These are phyloP conservation scores for Yamadazyma takamatsuzukensis DNA, from an alignment of 805 yeast genomes.

Conservation along the genomic window DNA sequence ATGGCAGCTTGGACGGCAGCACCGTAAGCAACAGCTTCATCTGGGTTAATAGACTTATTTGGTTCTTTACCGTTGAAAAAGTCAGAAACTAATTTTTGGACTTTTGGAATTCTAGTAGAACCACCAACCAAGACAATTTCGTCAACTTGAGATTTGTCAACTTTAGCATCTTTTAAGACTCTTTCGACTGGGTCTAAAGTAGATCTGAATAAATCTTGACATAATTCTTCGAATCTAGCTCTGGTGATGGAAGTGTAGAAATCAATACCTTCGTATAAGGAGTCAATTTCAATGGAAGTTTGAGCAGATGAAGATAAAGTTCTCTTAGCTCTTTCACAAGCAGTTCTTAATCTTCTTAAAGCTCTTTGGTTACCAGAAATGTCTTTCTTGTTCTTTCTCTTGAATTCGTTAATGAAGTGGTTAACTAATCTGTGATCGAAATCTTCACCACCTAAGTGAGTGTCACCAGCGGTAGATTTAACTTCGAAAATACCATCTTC, in stretches of 20 bases:
- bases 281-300: slow-evolving; percentile 92
- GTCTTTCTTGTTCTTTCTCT: slow-evolving; percentile 97
- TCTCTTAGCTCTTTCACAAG: slow-evolving; percentile 99
- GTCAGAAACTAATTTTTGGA: slow-evolving; percentile 92
- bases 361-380: slow-evolving; percentile 92
- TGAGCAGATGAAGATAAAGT: slow-evolving; percentile 94
- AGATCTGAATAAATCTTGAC: slow-evolving; percentile 91
- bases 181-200: slow-evolving; percentile 94
- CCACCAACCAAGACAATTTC: slow-evolving; percentile 97
- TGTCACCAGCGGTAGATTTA: slow-evolving; percentile 48
- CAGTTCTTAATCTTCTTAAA: slow-evolving; percentile 96
- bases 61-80: slow-evolving; percentile 98
- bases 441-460: slow-evolving; percentile 89
- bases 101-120: slow-evolving; percentile 97
- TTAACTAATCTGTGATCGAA: slow-evolving; percentile 94
- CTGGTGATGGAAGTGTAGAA: slow-evolving; percentile 95
- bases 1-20: slow-evolving; percentile 99
- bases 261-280: slow-evolving; percentile 91
- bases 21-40: slow-evolving; percentile 99
- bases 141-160: slow-evolving; percentile 84
- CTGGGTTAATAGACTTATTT: slow-evolving; percentile 94
- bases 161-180: slow-evolving; percentile 85
- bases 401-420: slow-evolving; percentile 92
- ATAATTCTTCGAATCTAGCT: slow-evolving; percentile 96
- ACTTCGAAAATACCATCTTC: slow-evolving; percentile 50